A percentile compares a stretch with the other conserved stretches of the same genome.
phyloP scores from a whole-genome alignment of 2,329 filamentous ascomycete genomes.

The Colletotrichum sp. region DNA sequence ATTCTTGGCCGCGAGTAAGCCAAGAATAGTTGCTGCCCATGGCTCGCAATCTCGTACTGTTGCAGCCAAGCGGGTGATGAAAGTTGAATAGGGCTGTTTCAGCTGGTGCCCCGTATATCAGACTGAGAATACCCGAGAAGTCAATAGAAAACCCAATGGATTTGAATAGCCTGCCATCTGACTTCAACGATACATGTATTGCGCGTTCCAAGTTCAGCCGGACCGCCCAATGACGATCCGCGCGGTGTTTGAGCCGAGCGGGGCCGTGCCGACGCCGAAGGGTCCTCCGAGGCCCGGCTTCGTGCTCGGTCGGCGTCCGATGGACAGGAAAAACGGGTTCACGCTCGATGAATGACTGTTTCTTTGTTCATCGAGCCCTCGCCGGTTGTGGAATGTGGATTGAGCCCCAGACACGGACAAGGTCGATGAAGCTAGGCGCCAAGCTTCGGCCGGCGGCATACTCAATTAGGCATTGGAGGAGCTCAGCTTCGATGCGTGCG shows the following conservation, averaged over 20 bases:
- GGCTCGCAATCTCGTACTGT: neutral
- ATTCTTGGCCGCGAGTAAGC: neutral
- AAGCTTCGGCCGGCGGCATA: neutral
- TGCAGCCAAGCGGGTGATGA: neutral
- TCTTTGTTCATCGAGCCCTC: too few species aligned
- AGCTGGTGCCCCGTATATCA: neutral
- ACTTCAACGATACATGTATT: neutral
- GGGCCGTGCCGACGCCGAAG: neutral
- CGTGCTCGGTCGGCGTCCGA: neutral
- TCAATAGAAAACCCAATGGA: neutral
- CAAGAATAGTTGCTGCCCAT: neutral
- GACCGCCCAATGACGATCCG: neutral
- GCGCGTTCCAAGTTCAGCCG: constrained; percentile 1
- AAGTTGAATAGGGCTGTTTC: neutral
- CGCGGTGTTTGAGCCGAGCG: neutral
- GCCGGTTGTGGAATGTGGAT: neutral
- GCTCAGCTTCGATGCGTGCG: neutral
- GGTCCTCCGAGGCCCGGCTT: neutral
- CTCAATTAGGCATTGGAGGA: neutral
- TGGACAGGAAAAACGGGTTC: neutral
- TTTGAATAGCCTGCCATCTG: neutral
- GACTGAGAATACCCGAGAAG: neutral
- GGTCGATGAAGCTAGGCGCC: neutral
- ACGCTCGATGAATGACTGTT: neutral
- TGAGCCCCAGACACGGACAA: neutral